These are phyloP conservation scores for Cerioporus squamosus DNA, from an alignment of 1,284 basidiomycete species.

Conservation along the genomic window DNA sequence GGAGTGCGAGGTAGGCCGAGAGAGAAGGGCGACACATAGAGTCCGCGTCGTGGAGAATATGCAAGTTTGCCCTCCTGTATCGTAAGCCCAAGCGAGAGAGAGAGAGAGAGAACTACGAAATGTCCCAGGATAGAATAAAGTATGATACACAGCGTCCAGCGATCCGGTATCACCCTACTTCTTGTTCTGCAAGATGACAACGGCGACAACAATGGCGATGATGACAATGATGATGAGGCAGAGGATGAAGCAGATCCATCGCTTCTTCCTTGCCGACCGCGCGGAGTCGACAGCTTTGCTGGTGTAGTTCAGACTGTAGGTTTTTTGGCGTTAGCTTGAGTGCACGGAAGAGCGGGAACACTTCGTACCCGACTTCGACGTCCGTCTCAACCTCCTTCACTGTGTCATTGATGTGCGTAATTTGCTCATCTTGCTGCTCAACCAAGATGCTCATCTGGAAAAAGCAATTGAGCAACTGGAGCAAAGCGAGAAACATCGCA, in stretches of 20 bases:
- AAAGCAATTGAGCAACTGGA: background rate
- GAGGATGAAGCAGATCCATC: slow-evolving; percentile 88
- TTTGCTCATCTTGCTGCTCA: slow-evolving; percentile 90
- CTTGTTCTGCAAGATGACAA: slow-evolving; percentile 49
- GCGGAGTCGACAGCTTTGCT: slow-evolving; percentile 89
- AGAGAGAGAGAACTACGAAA: slow-evolving; percentile 14
- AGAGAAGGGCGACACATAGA: slow-evolving; percentile 5
- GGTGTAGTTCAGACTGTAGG: slow-evolving; percentile 74
- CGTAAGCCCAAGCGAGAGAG: slow-evolving; percentile 11
- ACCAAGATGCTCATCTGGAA: slow-evolving; percentile 86
- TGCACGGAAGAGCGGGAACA: background rate
- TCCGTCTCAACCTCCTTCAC: slow-evolving; percentile 79
- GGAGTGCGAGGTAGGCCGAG: slow-evolving; percentile 1
- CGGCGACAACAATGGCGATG: slow-evolving; percentile 63
- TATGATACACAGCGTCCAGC: slow-evolving; percentile 10
- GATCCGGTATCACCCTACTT: slow-evolving; percentile 21
- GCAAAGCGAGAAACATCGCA: too few species aligned
- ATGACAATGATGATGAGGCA: slow-evolving; percentile 61
- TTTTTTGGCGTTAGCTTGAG: background rate
- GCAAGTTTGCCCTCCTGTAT: slow-evolving; percentile 10
- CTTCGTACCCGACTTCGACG: slow-evolving; percentile 78
- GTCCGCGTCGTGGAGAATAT: background rate
- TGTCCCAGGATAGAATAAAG: slow-evolving; percentile 20
- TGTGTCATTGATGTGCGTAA: slow-evolving; percentile 79
- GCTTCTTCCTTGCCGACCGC: slow-evolving; percentile 89